phyloP scores from a whole-genome alignment of 2,329 filamentous ascomycete genomes.

The Colletotrichum lini region DNA sequence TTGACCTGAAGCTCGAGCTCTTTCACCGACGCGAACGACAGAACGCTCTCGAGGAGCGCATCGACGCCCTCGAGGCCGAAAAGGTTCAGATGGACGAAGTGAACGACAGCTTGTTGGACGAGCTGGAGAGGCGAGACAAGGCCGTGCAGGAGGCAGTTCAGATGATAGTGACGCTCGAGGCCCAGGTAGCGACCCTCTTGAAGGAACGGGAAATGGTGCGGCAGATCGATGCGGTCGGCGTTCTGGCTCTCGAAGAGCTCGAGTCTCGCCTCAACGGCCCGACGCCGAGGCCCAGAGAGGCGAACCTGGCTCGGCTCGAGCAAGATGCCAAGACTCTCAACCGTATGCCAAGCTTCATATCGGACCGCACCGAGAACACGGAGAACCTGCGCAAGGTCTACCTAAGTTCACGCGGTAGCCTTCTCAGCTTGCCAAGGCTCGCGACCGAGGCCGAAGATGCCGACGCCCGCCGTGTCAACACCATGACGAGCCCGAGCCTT shows the following conservation, averaged over 20 bases:
- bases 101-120: conserved; percentile 70
- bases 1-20: conserved; percentile 81
- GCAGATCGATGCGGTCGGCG: conserved; percentile 61
- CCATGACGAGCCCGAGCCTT: conserved; percentile 70
- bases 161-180: conserved; percentile 77
- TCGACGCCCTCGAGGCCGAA: conserved; percentile 69
- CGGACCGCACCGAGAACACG: conserved; percentile 70
- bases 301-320: conserved; percentile 42
- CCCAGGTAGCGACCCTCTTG: conserved; percentile 67
- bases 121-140: conserved; percentile 78
- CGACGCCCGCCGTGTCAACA: conserved; percentile 51
- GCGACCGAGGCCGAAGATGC: conserved; percentile 57
- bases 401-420: conserved; percentile 63
- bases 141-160: conserved; percentile 79
- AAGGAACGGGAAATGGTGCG: conserved; percentile 68
- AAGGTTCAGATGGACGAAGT: conserved; percentile 69
- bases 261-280: conserved; percentile 43
- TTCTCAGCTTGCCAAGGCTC: conserved; percentile 64
- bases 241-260: conserved; percentile 52
- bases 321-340: conserved; percentile 59
- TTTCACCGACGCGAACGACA: conserved; percentile 78
- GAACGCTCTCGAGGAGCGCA: conserved; percentile 68
- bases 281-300: conserved; percentile 43
- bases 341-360: conserved; percentile 76
- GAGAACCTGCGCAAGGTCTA: conserved; percentile 75